Base-by-base conservation (phyloP, 331 rosid genomes). In the Quercus lobata region DNA sequence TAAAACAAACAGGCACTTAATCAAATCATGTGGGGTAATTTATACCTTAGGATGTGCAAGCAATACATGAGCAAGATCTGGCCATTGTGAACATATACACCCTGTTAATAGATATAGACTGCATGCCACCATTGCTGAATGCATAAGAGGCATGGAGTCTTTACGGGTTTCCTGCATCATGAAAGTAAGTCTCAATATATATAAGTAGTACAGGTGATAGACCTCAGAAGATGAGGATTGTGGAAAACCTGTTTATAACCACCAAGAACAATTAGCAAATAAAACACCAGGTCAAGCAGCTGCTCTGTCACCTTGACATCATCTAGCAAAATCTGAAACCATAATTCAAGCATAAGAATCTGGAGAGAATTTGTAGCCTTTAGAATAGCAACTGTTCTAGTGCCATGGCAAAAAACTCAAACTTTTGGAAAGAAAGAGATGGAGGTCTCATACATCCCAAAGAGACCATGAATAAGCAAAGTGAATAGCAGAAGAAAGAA, bases 41-140 rank as follows among this genome's bases (percentile, higher is more conserved):
- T 68, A 71, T 83, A 95, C 99, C 97, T 90, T 89, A 62, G 99
- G 97, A 79, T 95, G 99, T 11, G 89, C 97, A 56, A 95, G 90
- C 93, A 93, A 85, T 32, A 89, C 96, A 69, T 78, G 94, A 62
- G 68, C 97, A 77, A 93, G 84, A 83, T 95, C 99, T 80, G 82
- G 92, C 94, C 97, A 93, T 77, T 93, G 92, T 21, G 97, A 75
- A 34, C 96, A 91, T 84, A 93, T 83, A 82, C 90, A 89, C 62
- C 87, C 97, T 12, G 88, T 91, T 65, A 95, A 84, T 44, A 95
- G 87, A 87, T 93, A 80, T 63, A 95, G 87, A 78, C 76, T 87
- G 90, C 97, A 88, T 8, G 96, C 87, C 73, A 91, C 97, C 78
- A 95, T 81, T 79, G 97, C 83, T 78, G 99, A 90, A 82, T 89